Percentiles rank a stretch among this genome's conserved stretches.
These are phyloP conservation scores for Caryopteris hybrid DNA, from an alignment of 305 asterid genomes.

Conservation along the genomic window DNA sequence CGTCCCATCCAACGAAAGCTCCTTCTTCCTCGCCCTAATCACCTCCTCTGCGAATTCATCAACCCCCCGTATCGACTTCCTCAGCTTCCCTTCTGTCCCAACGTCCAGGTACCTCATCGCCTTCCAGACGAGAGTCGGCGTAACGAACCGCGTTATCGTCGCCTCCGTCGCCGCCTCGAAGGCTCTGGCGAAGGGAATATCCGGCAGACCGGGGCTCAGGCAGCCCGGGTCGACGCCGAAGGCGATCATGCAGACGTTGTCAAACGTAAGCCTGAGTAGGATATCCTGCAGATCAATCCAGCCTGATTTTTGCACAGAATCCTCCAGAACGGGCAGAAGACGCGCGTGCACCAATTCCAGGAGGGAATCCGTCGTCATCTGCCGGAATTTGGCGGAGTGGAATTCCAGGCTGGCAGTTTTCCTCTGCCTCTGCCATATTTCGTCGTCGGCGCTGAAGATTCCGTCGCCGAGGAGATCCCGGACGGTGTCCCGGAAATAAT, in stretches of 20 bases:
- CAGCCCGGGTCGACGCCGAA: constrained; percentile 96
- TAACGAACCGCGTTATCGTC: constrained; percentile 57
- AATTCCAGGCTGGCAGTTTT: constrained; percentile 84
- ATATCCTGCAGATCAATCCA: constrained; percentile 68
- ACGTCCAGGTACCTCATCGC: constrained; percentile 47
- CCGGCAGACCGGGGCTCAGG: constrained; percentile 63
- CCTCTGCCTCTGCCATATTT: constrained; percentile 75
- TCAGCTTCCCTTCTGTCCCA: constrained; percentile 59
- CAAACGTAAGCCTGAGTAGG: constrained; percentile 76
- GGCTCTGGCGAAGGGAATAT: constrained; percentile 74
- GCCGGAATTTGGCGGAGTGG: constrained; percentile 73
- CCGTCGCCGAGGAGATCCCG: constrained; percentile 84
- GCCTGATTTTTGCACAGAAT: constrained; percentile 24
- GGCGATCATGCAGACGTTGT: constrained; percentile 89
- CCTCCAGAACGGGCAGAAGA: constrained; percentile 67
- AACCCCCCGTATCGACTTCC: constrained; percentile 49
- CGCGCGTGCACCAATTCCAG: constrained; percentile 71
- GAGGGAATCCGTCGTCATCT: constrained; percentile 62
- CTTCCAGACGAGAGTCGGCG: constrained; percentile 78
- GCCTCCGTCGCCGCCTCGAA: constrained; percentile 94
- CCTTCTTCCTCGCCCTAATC: constrained; percentile 66
- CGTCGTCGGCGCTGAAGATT: constrained; percentile 78
- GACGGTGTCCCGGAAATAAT: constrained; percentile 58
- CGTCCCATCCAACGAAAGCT: constrained; percentile 26
- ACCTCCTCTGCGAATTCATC: constrained; percentile 74